Evolutionary conservation across 2,329 filamentous ascomycete genomes (phyloP), one percentile per base, ranked within the genome.

Genomic region (Colletotrichum sojae): DNA sequence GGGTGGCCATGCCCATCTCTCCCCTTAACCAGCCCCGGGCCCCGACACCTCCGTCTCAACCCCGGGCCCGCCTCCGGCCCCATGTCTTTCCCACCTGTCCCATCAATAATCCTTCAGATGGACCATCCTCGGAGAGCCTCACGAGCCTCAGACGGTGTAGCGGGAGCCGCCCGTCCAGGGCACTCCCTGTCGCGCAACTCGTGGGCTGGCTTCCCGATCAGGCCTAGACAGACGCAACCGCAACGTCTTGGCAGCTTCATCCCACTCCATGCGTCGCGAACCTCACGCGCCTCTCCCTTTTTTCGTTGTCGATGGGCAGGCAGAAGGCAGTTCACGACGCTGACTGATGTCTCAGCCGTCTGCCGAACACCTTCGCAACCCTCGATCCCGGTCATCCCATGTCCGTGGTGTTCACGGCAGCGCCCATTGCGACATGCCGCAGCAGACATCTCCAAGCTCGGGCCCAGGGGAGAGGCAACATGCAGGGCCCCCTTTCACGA

Each of bases 171-270:
- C 22, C 40, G 25, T 4, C 15, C 66, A 45, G 25, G 55, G 43
- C 16, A 16, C n/a, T 69, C 62, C 55, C 51, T 61, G 63, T 46
- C 67, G 36, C 56, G 27, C 51, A 45, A 3, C 31, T 43, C 67
- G 51, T 56, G 9, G 49, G 63, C 18, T 46, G 31, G 49, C 67
- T 61, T 40, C 62, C 55, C 25, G 25, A 61, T 67, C 36, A 46
- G 56, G 62, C 43, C 43, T 46, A 46, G 56, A 20, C 55, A 61
- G 43, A 36, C 36, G 56, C 55, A 69, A 45, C 62, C 51, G 67
- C 67, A 69, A 67, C 67, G 52, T 31, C 67, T 69, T 69, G 67
- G 67, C 67, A 69, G 67, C 67, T 69, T 69, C 67, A 69, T 69
- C 67, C 16, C 43, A 20, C 20, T 31, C 55, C 62, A 60, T 69